Conservation (phyloP, 179 eudicot genomes). For the Carnegiea gigantea region DNA sequence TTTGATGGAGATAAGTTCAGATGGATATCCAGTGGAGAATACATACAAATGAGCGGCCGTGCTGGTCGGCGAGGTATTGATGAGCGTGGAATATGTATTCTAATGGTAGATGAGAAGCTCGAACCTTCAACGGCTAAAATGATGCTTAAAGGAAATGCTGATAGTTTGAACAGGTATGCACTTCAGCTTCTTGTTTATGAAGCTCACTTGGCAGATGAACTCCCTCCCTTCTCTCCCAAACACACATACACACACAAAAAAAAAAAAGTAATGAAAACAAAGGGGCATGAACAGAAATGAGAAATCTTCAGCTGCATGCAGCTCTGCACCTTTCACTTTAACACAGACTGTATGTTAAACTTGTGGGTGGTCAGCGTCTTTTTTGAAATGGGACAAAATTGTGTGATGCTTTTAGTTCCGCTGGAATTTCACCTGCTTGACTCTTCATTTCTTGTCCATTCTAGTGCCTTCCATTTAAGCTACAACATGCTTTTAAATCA, state of each 20-base stretch:
- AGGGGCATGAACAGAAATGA: background rate
- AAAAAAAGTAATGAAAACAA: background rate
- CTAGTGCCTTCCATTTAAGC: conserved; percentile 95
- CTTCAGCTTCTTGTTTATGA: background rate
- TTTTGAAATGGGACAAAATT: background rate
- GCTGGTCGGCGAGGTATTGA: conserved; percentile 99
- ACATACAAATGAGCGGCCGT: conserved; percentile 99
- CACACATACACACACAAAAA: background rate
- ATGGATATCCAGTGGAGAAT: conserved; percentile 96
- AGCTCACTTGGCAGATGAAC: background rate
- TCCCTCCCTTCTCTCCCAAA: background rate
- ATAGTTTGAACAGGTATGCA: conserved; percentile 82
- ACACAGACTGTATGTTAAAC: no score
- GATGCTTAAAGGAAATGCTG: conserved; percentile 97
- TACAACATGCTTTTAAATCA: conserved; percentile 98
- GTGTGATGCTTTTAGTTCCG: background rate
- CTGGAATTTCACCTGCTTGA: conserved; percentile 10
- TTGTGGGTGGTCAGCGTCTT: background rate
- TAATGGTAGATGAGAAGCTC: conserved; percentile 97
- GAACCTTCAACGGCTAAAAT: conserved; percentile 94
- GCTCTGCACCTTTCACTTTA: no score
- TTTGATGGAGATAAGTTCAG: conserved; percentile 96
- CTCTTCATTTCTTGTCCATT: conserved; percentile 18
- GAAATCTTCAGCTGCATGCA: background rate
- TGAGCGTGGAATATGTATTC: conserved; percentile 93